Evolutionary conservation across 257 asterid species (phyloP).

Genomic region (Eustoma russellianum): DNA sequence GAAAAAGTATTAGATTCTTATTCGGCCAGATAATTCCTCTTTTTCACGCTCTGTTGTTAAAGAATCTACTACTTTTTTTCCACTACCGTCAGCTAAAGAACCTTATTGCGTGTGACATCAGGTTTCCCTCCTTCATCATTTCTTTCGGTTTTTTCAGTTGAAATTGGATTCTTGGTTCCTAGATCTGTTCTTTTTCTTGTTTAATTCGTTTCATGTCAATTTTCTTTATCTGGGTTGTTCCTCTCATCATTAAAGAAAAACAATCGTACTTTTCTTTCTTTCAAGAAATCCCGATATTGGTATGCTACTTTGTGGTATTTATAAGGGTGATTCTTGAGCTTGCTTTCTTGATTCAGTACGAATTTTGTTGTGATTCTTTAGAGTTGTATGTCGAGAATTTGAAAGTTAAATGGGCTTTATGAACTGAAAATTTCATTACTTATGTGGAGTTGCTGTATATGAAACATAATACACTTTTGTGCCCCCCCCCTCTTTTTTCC

Average conservation of each 20-base stretch:
- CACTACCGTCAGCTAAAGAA: too few relatives aligned
- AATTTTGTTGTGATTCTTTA: too few relatives aligned
- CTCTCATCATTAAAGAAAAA: too few relatives aligned
- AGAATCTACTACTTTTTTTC: too few relatives aligned
- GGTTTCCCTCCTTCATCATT: background rate
- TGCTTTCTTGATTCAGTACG: too few relatives aligned
- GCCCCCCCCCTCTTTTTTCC: background rate
- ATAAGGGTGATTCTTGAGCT: too few relatives aligned
- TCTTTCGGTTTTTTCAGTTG: slow-evolving; percentile 2
- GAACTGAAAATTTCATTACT: background rate
- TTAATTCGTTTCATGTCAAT: background rate
- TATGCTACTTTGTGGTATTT: background rate
- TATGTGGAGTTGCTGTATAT: background rate
- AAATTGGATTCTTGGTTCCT: slow-evolving; percentile 9
- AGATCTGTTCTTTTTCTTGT: slow-evolving; percentile 10
- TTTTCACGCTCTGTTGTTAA: too few relatives aligned
- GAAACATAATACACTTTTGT: background rate
- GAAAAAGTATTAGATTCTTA: background rate
- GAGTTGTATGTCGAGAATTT: background rate
- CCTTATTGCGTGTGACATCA: background rate
- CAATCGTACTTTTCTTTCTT: too few relatives aligned
- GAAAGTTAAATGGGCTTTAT: background rate
- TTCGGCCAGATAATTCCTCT: background rate
- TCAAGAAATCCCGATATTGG: too few relatives aligned
- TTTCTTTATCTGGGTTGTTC: slow-evolving; percentile 1